Conservation (phyloP, 1,139 yeast genomes). For the Saccharomyces hybrid region DNA sequence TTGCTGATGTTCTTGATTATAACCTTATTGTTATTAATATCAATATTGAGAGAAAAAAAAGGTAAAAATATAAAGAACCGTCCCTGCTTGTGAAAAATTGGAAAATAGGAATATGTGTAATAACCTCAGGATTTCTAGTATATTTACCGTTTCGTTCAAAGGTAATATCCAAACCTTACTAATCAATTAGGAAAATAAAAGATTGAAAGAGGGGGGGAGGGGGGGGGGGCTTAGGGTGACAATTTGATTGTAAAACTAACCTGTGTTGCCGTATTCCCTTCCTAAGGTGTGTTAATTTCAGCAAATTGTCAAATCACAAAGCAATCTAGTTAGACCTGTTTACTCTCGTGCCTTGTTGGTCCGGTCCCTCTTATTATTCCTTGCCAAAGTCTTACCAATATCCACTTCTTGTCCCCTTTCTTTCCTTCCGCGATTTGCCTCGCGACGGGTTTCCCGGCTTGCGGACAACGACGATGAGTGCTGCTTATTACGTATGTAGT, state of each 20-base stretch:
- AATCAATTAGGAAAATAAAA: not conserved
- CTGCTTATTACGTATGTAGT: not conserved
- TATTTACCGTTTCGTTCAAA: not conserved
- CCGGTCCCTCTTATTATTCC: not conserved
- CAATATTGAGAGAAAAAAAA: not conserved
- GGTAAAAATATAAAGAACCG: not conserved
- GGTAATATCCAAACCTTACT: not conserved
- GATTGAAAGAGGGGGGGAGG: not conserved
- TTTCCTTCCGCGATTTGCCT: not conserved
- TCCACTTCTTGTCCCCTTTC: not conserved
- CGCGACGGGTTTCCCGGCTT: not conserved
- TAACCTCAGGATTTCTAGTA: not conserved
- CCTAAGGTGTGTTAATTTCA: not conserved
- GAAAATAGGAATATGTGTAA: not conserved
- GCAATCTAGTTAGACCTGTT: not conserved
- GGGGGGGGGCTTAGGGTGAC: not conserved
- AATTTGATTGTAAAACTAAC: not conserved
- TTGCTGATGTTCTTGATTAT: constrained; percentile 5
- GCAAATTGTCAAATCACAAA: not conserved
- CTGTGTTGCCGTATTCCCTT: not conserved
- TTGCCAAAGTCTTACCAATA: not conserved
- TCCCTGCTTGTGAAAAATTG: not conserved
- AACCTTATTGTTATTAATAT: not conserved
- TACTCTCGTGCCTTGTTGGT: not conserved
- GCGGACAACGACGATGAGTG: not conserved